Base-by-base conservation (phyloP, 148 eudicot genomes). In the Persicaria tinctoria region DNA sequence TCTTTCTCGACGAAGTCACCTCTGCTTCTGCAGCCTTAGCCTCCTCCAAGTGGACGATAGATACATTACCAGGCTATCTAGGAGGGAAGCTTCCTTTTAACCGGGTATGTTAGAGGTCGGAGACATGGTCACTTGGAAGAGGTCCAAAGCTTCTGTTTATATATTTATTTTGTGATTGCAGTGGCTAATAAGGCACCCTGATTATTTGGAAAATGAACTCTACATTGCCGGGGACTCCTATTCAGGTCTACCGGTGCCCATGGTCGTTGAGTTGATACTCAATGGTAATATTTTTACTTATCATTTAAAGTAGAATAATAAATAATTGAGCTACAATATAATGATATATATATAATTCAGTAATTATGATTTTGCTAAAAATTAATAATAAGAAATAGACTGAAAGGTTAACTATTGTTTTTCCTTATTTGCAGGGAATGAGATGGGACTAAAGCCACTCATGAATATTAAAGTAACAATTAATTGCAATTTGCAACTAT, bases 101-200 rank as follows among this genome's bases (percentile, higher is more conserved):
- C 23, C 23, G 23, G 23, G 23, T 0, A 23, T 23, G 23, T 53
- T 53, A 14, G 56, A 8, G 56, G 0, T 53, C 14, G 56, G 56
- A 23, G 56, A 53, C 11, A 8, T n/a, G n/a, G n/a, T n/a, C n/a
- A n/a, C n/a, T n/a, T 53, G 14, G 56, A 53, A 8, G 56, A 53
- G 14, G 56, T 53, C 11, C 56, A 53, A 53, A 8, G 8, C 11
- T 0, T 53, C 56, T n/a, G n/a, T n/a, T n/a, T n/a, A n/a, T n/a
- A n/a, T n/a, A n/a, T n/a, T n/a, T n/a, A n/a, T n/a, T n/a, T 8
- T 62, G 51, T 20, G 9, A 9, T n/a, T 23, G 59, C 80, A 82
- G 87, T 82, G 87, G 87, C 73, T 82, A 1, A 4, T 75, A 60
- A 46, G 50, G 64, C 85, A 85, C 49, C 83, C 83, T n/a, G 9